Evolutionary conservation across 805 yeast genomes (phyloP), one percentile per base, ranked within the genome.

Genomic region (Starmerella cellae): DNA sequence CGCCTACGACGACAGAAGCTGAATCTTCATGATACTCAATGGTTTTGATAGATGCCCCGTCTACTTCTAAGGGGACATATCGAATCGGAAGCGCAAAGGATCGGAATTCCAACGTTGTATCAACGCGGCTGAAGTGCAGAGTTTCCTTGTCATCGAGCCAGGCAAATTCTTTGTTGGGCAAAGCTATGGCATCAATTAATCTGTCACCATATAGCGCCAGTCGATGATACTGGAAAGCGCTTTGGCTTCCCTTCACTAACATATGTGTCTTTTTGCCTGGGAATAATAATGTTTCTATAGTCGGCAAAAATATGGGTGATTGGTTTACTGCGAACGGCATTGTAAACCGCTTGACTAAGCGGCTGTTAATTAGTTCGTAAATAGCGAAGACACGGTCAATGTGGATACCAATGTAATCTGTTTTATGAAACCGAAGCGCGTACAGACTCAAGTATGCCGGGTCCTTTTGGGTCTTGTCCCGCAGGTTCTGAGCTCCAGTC

Each of bases 381-480:
- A 52, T 35, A 2, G 44, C 44, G 21, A 51, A 37, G 3, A 46
- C 4, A 22, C 49, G 48, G 38, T 42, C 50, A 10, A 38, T 19
- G 18, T 48, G 45, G 1, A 52, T 16, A 20, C 53, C 53, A 2
- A 50, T 23, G 37, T 41, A 48, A n/a, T 35, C 38, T 3, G 84
- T 67, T n/a, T 18, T 36, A 14, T 22, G 13, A 26, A 35, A 41
- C 5, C 28, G 22, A 29, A 51, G 19, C 5, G 45, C 45, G 29
- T 29, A 43, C 10, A 46, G 4, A 11, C 38, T 35, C 20, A 35
- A 27, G 19, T 35, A 35, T 6, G 38, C 19, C 28, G 36, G 34
- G 3, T 5, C 8, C 5, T 33, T 38, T 16, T 38, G 9, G 8
- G 19, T 5, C 4, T n/a, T 17, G 9, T 20, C 17, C 13, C 21